Conservation (phyloP, 768 basidiomycete genomes). For the Rhizopogon vulgaris region DNA sequence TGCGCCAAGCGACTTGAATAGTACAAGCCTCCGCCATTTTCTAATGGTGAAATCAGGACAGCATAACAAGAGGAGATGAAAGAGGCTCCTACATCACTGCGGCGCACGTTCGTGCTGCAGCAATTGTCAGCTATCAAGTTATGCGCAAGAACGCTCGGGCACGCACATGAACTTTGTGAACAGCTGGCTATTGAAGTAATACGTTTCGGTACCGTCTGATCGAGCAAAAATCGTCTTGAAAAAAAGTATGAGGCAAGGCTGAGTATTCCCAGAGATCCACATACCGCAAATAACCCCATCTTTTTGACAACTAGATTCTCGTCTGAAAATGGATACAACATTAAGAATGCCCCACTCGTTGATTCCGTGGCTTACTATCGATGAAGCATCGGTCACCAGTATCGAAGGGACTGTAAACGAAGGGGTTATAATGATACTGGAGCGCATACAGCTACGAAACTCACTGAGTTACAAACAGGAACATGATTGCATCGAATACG, state of each 20-base stretch:
- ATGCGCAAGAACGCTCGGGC: not conserved
- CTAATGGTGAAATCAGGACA: slow-evolving; percentile 23
- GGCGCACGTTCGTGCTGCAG: slow-evolving; percentile 60
- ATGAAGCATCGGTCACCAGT: slow-evolving; percentile 81
- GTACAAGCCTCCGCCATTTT: slow-evolving; percentile 64
- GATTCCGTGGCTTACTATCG: slow-evolving; percentile 35
- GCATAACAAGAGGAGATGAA: not conserved
- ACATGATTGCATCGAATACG: slow-evolving; percentile 77
- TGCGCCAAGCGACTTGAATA: slow-evolving; percentile 73
- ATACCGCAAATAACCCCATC: slow-evolving; percentile 71
- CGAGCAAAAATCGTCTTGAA: slow-evolving; percentile 62
- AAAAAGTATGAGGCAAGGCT: not conserved
- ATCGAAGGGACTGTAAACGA: slow-evolving; percentile 55
- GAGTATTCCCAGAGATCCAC: slow-evolving; percentile 8
- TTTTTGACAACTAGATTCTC: slow-evolving; percentile 74
- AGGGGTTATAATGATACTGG: slow-evolving; percentile 3
- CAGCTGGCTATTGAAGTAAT: slow-evolving; percentile 76
- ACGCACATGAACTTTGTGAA: slow-evolving; percentile 70
- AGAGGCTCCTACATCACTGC: slow-evolving; percentile 48
- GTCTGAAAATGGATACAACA: slow-evolving; percentile 25
- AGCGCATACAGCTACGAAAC: slow-evolving; percentile 21
- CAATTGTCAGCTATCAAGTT: not conserved
- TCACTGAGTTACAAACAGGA: slow-evolving; percentile 78
- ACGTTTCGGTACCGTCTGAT: slow-evolving; percentile 70
- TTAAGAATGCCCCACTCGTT: not conserved